Percentiles rank a stretch among this genome's conserved stretches.
Evolutionary conservation across 2,329 filamentous ascomycete species (phyloP).

Genomic region (Colletotrichum sp.): DNA sequence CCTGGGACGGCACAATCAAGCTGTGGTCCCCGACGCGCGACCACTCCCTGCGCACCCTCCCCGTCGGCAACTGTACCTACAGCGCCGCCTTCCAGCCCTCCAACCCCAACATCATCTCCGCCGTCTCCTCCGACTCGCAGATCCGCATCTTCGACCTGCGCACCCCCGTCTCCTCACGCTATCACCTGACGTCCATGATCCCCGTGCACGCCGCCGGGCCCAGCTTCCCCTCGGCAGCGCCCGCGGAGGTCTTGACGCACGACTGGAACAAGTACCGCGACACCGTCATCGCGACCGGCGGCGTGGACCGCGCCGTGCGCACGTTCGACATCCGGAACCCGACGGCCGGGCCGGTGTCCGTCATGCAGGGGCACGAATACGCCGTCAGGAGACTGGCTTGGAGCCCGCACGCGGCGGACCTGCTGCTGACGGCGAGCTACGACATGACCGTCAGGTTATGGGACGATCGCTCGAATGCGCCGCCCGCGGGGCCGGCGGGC

Average conservation of each 20-base stretch:
- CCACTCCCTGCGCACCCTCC: constrained; percentile 81
- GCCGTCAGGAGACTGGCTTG: constrained; percentile 85
- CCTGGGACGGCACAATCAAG: constrained; percentile 96
- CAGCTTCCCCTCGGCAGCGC: constrained; percentile 45
- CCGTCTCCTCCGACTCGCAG: constrained; percentile 87
- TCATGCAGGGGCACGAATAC: constrained; percentile 88
- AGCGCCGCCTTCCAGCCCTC: constrained; percentile 90
- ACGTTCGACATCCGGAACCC: constrained; percentile 90
- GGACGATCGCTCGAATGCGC: constrained; percentile 71
- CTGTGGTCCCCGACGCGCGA: constrained; percentile 88
- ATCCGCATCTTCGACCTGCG: constrained; percentile 91
- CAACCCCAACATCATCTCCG: constrained; percentile 82
- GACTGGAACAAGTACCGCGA: constrained; percentile 99
- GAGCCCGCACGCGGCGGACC: constrained; percentile 91
- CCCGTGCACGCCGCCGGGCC: constrained; percentile 77
- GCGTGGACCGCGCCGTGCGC: constrained; percentile 85
- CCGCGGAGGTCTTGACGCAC: constrained; percentile 87
- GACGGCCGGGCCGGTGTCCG: constrained; percentile 70
- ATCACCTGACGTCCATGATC: constrained; percentile 83
- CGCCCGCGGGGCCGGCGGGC: constrained; percentile 36
- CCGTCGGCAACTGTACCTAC: constrained; percentile 94
- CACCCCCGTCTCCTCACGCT: constrained; percentile 82
- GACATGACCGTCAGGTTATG: constrained; percentile 98
- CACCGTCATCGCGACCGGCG: constrained; percentile 82
- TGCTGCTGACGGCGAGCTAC: constrained; percentile 88